Base-by-base conservation (phyloP, 2,329 filamentous ascomycete species). In the Colletotrichum godetiae region DNA sequence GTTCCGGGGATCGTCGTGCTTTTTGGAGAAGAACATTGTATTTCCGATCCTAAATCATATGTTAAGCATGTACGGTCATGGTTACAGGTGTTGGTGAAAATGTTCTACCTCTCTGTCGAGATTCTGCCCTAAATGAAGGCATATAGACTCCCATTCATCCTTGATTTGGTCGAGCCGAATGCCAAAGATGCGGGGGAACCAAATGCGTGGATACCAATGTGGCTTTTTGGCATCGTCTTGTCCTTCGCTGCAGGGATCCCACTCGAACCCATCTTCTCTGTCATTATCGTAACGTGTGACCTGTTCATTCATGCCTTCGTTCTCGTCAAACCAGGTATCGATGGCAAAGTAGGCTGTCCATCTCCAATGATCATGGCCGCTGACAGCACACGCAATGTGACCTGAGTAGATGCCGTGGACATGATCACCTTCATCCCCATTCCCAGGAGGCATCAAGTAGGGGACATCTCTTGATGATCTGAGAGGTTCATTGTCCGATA, bases 361-460 rank as follows among this genome's bases (percentile, higher is more conserved):
- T 1, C 42, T 22, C 5, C 19, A 53, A 1, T 61, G 37, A 31
- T 67, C 65, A 2, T 55, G 22, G 0, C 65, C 65, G 1, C 56
- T 42, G 0, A 61, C 65, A 1, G 42, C 5, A 4, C n/a, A 53
- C 5, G 37, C 53, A 0, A 67, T 35, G 0, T 67, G 65, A 1
- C n/a, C 27, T 0, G 56, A 29, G 2, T 67, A 67, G 0, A 67
- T 22, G 1, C 56, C 42, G 1, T 67, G 56, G 0, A 19, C 0
- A 0, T 0, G 2, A 1, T 8, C 2, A 1, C 1, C 5, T 0
- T 60, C 29, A 2, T 29, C 1, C 5, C 0, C 0, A 4, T 19
- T 7, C 4, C 15, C 49, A 7, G 24, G 29, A 31, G 8, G 10
- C 10, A 42, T 29, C 1, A 67, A 8, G 10, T 37, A 67, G 0